Percentiles rank a stretch among this genome's conserved stretches.
Conservation (phyloP, 805 yeast species). For the Suhomyces sp. region DNA sequence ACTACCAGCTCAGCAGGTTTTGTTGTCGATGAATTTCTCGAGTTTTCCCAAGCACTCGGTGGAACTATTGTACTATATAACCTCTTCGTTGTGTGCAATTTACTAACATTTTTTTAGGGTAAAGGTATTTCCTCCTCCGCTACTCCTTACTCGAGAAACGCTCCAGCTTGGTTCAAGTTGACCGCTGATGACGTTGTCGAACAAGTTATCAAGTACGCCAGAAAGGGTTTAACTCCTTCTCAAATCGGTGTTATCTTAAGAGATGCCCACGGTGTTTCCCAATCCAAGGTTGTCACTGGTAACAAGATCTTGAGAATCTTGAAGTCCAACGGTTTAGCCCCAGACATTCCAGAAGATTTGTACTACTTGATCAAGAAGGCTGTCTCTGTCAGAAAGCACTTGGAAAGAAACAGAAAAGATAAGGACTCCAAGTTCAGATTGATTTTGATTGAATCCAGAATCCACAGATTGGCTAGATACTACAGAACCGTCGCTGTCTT, state of each 20-base stretch:
- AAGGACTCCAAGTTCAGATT: conserved; percentile 99
- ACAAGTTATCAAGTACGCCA: conserved; percentile 98
- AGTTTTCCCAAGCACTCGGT: no score
- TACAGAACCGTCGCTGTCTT: conserved; percentile 99
- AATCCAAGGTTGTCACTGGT: conserved; percentile 96
- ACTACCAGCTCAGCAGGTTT: no score
- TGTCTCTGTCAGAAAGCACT: conserved; percentile 99
- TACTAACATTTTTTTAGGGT: conserved; percentile 82
- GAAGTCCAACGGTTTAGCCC: conserved; percentile 99
- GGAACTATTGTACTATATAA: no score
- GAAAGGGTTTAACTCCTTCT: conserved; percentile 99
- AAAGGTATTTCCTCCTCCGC: conserved; percentile 99
- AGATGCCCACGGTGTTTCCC: conserved; percentile 99
- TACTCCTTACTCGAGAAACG: conserved; percentile 97
- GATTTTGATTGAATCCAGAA: conserved; percentile 99
- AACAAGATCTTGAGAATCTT: conserved; percentile 99
- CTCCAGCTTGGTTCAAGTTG: conserved; percentile 99
- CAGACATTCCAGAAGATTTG: conserved; percentile 99
- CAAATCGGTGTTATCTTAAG: conserved; percentile 99
- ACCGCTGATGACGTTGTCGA: conserved; percentile 94
- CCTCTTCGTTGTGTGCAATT: no score
- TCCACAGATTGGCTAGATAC: conserved; percentile 99
- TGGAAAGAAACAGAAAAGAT: conserved; percentile 99
- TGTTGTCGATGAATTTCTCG: no score
- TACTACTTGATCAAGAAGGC: conserved; percentile 99